Base-by-base conservation (phyloP, 192 early-diverging fungal genomes). In the Nowakowskiella sp. region DNA sequence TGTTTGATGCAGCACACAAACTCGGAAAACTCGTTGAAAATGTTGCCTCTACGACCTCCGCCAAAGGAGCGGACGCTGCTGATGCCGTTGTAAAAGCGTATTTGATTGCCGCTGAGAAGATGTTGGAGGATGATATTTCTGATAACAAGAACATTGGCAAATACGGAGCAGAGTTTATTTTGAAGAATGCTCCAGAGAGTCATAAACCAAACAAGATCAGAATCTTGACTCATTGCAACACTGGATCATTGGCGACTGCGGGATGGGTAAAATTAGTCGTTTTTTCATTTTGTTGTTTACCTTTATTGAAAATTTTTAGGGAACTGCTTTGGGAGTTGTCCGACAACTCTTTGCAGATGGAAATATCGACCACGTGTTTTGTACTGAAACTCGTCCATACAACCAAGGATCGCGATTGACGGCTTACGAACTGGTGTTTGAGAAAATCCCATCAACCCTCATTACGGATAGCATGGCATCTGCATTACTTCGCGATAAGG, bases 201-300 rank as follows among this genome's bases (percentile, higher is more conserved):
- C 56, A 57, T 32, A 42, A 42, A 16, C 39, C 9, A 1, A 47
- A 57, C 4, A 51, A 53, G 0, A 48, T 62, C 1, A 68, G 74
- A 26, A 83, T 99, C 1, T 65, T 99, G 44, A 99, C 94, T 0
- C 96, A 99, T 72, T 97, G 94, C 73, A 99, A 99, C 65, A 96
- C 94, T 25, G 96, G 79, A 3, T 62, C 61, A 26, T 55, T 81
- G 48, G 76, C 79, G 2, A 80, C 76, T 24, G 76, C 77, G 25
- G 79, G 79, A 2, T 79, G 76, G 94, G 64, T 86, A 76, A 65
- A 70, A 54, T 30, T 39, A 39, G 19, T 13, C 13, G 2, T 8
- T 3, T 8, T 44, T 21, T 44, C 2, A 32, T 16, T 27, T 67
- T 34, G 32, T 57, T 51, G 45, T 19, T 50, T 50, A 39, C n/a